Conservation (phyloP, 129 eudicot species). For the Logfia minima region DNA sequence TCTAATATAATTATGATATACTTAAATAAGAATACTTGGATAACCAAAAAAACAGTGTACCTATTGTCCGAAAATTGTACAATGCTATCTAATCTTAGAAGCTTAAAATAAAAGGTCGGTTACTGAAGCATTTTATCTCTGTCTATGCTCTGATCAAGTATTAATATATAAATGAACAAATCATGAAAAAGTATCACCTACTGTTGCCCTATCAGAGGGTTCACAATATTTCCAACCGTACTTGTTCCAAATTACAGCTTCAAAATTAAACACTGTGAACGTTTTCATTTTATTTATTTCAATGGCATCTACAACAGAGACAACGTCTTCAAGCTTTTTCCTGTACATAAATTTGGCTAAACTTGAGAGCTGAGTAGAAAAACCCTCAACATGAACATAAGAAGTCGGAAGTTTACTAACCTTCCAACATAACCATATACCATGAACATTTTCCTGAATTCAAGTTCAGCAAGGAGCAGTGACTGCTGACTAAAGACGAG, state of each 20-base stretch:
- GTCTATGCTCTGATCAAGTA: background rate
- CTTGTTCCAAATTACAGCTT: conserved; percentile 34
- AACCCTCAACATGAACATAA: background rate
- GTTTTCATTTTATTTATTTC: conserved; percentile 29
- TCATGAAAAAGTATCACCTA: conserved; percentile 8
- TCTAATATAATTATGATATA: background rate
- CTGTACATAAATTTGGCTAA: conserved; percentile 31
- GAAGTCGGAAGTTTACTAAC: conserved; percentile 37
- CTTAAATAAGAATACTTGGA: background rate
- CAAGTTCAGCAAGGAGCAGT: conserved; percentile 49
- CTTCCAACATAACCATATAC: conserved; percentile 63
- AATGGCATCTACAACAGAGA: conserved; percentile 36
- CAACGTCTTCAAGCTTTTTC: conserved; percentile 46
- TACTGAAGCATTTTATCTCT: background rate
- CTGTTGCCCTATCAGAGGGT: conserved; percentile 36
- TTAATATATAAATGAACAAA: background rate
- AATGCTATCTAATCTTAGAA: background rate
- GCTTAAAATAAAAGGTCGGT: background rate
- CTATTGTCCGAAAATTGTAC: background rate
- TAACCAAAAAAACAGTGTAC: background rate
- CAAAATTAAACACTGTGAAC: conserved; percentile 27
- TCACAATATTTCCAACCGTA: conserved; percentile 31
- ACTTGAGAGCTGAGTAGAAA: conserved; percentile 2
- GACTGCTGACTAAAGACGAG: conserved; percentile 31
- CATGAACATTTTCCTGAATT: conserved; percentile 58